Conservation (phyloP, 495 filamentous ascomycete genomes). For the Stereocaulon alpinum region DNA sequence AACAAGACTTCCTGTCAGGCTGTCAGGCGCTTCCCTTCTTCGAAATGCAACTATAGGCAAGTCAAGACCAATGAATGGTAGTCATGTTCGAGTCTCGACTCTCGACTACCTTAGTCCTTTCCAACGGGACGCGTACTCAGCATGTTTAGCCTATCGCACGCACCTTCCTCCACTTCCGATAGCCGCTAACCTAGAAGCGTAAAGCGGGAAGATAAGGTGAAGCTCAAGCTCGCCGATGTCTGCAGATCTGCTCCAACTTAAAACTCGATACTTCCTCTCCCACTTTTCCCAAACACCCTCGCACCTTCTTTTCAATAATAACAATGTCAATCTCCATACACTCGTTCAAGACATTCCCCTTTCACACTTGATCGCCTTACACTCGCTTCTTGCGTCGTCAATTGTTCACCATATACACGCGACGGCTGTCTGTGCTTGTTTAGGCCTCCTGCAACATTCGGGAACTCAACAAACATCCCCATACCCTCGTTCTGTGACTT, state of each 20-base stretch:
- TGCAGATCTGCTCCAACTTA: neutral
- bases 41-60: neutral
- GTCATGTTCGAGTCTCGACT: neutral
- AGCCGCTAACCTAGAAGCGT: neutral
- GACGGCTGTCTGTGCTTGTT: neutral
- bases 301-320: neutral
- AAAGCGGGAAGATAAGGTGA: neutral
- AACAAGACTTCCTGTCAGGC: too few relatives aligned
- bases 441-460: neutral
- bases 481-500: neutral
- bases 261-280: neutral
- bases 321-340: neutral
- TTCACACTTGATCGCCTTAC: neutral
- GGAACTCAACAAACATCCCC: neutral
- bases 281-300: neutral
- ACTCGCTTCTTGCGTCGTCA: conserved; percentile 1
- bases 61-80: neutral
- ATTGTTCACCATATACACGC: neutral
- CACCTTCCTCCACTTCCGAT: neutral
- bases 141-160: conserved; percentile 1
- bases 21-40: neutral
- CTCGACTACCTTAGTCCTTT: too few relatives aligned
- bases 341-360: neutral
- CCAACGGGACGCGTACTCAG: neutral
- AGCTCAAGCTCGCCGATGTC: neutral